Evolutionary conservation across 73 alveolate species (phyloP), one percentile per base, ranked within the genome.

Genomic region (Halteria grandinella): DNA sequence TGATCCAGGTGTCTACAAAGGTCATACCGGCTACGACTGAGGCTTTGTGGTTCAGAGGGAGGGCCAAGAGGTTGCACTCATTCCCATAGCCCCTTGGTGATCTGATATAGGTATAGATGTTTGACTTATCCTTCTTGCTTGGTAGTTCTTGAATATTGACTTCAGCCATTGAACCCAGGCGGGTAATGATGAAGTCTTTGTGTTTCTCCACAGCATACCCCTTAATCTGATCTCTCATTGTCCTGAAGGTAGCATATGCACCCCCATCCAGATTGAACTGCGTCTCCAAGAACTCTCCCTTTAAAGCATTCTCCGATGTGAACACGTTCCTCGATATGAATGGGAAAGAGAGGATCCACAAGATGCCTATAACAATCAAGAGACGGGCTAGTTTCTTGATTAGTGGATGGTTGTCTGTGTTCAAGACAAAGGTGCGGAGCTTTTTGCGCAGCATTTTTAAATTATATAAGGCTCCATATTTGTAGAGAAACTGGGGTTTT

Each of bases 281-380:
- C 27, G 83, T 50, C 32, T 50, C 2, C 28, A 49, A 33, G 34
- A 17, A 28, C 10, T 18, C 52, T 3, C 69, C 69, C 48, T 49
- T 28, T 1, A 70, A 21, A 6, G 83, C 70, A 32, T 70, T 70
- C 45, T 70, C 83, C 1, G 72, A 48, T 18, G 83, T 70, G 34
- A 70, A 70, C 21, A 70, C 83, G 15, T 45, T 70, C 41, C 83
- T 70, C 7, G 83, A 48, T 4, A 70, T 0, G 58, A 29, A 70
- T 1, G 83, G 83, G 59, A 70, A 70, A 10, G 83, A 25, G 15
- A 70, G 21, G 8, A 70, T 48, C 83, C 83, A 70, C 20, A 50
- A 2, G 24, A 70, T 0, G 6, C 83, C 83, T 1, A 70, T 10
- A 28, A 70, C 5, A 1, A 33, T 28, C 25, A 70, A 14, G 23